Conservation (phyloP, 1,139 yeast species). For the Pneumocystis carinii region DNA sequence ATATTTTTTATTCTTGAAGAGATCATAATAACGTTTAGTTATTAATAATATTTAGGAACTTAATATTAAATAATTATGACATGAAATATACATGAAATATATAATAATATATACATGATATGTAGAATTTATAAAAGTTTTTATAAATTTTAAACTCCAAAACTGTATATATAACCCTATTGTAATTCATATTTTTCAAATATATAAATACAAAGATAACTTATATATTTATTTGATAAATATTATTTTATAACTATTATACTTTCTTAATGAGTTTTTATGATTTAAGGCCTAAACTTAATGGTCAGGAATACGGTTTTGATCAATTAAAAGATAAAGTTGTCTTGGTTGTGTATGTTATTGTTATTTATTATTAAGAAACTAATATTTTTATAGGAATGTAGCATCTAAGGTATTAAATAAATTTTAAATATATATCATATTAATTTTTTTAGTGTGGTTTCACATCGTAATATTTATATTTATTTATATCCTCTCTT, state of each 20-base stretch:
- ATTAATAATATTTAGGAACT: no score
- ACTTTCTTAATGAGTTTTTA: background rate
- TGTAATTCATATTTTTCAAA: no score
- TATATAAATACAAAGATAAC: no score
- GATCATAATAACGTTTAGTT: no score
- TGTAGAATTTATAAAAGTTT: no score
- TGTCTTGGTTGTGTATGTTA: conserved; percentile 77
- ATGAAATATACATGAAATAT: no score
- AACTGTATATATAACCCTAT: no score
- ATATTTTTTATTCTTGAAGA: no score
- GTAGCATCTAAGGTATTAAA: background rate
- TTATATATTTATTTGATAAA: background rate
- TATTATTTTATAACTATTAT: background rate
- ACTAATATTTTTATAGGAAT: background rate
- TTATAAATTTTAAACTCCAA: no score
- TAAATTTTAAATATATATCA: background rate
- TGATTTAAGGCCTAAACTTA: conserved; percentile 11
- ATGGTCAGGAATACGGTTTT: conserved; percentile 53
- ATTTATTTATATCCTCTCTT: conserved; percentile 12
- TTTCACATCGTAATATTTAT: background rate
- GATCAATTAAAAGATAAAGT: conserved; percentile 69
- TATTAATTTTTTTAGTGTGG: background rate
- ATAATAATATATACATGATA: no score
- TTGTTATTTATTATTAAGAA: conserved; percentile 20
- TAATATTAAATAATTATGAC: no score